phyloP scores from a whole-genome alignment of 2,329 filamentous ascomycete genomes.

The Ascochyta lentis region DNA sequence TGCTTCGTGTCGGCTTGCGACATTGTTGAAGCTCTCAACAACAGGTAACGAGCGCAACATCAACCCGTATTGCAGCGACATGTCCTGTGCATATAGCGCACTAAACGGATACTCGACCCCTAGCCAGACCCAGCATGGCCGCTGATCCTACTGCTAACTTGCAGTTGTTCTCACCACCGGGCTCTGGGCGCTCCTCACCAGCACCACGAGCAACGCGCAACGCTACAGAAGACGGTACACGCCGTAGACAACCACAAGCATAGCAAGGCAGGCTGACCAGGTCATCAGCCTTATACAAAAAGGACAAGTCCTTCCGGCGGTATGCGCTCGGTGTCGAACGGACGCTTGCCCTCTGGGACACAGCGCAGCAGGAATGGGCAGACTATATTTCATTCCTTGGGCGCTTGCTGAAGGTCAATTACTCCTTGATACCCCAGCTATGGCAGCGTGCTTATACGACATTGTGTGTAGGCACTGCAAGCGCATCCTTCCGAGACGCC shows the following conservation, averaged over 20 bases:
- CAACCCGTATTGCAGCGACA: slow-evolving; percentile 29
- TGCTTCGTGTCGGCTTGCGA: slow-evolving; percentile 29
- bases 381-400: slow-evolving; percentile 98
- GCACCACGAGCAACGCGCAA: slow-evolving; percentile 78
- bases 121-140: slow-evolving; percentile 45
- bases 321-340: slow-evolving; percentile 90
- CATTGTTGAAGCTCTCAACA: slow-evolving; percentile 19
- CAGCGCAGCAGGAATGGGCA: slow-evolving; percentile 95
- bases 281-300: slow-evolving; percentile 62
- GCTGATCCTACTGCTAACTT: slow-evolving; percentile 46
- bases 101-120: slow-evolving; percentile 23
- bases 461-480: slow-evolving; percentile 75
- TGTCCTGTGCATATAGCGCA: slow-evolving; percentile 33
- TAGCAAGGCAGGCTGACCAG: slow-evolving; percentile 6
- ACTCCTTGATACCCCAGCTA: slow-evolving; percentile 17
- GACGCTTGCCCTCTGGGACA: slow-evolving; percentile 88
- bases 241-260: not conserved
- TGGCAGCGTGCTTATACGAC: slow-evolving; percentile 33
- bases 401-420: slow-evolving; percentile 79
- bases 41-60: slow-evolving; percentile 28
- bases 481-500: slow-evolving; percentile 75
- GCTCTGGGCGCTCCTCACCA: slow-evolving; percentile 82
- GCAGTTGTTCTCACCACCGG: slow-evolving; percentile 70
- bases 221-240: slow-evolving; percentile 77
- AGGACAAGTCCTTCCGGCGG: slow-evolving; percentile 76